Conservation (phyloP, 441 rosid species). For the Mallotus japonicus region DNA sequence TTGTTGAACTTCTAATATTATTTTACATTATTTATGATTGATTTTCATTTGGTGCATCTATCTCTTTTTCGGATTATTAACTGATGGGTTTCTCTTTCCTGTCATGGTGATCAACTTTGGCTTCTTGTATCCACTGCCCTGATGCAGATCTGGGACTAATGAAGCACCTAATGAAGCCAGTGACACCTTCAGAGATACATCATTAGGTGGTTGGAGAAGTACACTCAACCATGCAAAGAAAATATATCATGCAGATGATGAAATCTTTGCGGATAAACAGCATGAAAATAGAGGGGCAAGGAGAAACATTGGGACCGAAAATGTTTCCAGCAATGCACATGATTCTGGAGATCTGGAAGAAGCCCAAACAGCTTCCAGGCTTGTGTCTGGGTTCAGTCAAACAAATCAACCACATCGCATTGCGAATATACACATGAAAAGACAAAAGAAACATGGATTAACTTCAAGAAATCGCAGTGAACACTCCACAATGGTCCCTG, state of each 20-base stretch:
- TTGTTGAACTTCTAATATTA: not conserved
- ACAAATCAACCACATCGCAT: constrained; percentile 23
- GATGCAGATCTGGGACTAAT: constrained; percentile 32
- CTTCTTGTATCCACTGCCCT: constrained; percentile 13
- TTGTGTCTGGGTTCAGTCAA: constrained; percentile 24
- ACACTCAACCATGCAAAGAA: constrained; percentile 33
- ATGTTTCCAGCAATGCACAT: constrained; percentile 20
- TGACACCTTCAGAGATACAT: constrained; percentile 32
- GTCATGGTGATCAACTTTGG: constrained; percentile 9
- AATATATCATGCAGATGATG: constrained; percentile 25
- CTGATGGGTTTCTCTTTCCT: not conserved
- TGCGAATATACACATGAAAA: constrained; percentile 35
- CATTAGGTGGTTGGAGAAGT: constrained; percentile 59
- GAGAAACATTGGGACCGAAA: constrained; percentile 30
- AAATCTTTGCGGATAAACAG: constrained; percentile 28
- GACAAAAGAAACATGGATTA: constrained; percentile 39
- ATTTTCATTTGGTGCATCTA: too few species aligned
- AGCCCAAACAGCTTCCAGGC: constrained; percentile 26
- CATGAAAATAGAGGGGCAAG: constrained; percentile 26
- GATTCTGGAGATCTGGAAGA: constrained; percentile 18
- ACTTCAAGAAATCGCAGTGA: constrained; percentile 38
- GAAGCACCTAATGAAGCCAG: constrained; percentile 28
- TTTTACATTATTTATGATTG: not conserved
- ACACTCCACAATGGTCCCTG: constrained; percentile 34
- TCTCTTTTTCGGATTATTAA: not conserved